Conservation (phyloP, 2,329 filamentous ascomycete species). For the Colletotrichum sp. region DNA sequence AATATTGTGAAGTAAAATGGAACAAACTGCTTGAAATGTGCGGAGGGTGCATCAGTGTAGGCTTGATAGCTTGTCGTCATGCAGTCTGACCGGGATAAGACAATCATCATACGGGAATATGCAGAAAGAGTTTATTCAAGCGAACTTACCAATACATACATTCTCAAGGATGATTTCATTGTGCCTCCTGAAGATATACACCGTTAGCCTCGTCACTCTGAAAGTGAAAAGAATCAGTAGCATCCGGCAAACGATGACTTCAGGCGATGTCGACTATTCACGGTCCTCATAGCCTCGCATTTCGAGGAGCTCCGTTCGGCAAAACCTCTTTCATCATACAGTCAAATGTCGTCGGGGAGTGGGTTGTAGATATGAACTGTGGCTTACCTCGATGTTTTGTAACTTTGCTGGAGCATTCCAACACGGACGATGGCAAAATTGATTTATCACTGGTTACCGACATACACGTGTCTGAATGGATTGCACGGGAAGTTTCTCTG, state of each 20-base stretch:
- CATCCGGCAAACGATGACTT: background rate
- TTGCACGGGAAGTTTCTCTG: no score
- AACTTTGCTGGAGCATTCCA: no score
- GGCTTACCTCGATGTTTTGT: no score
- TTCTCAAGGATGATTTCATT: background rate
- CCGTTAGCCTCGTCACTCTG: background rate
- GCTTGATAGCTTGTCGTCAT: background rate
- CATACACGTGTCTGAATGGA: no score
- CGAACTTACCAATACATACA: background rate
- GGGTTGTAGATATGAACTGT: no score
- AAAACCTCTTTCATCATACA: slow-evolving; percentile 3
- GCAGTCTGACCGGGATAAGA: background rate
- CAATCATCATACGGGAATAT: background rate
- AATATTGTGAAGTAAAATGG: no score
- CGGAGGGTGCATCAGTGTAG: no score
- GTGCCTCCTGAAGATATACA: no score
- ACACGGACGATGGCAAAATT: no score
- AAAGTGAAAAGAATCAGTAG: background rate
- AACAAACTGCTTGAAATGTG: no score
- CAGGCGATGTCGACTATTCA: background rate
- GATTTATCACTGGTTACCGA: no score
- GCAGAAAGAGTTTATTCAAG: background rate
- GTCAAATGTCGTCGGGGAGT: background rate
- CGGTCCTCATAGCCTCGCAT: background rate
- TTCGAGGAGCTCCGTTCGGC: background rate